Base-by-base conservation (phyloP, 371 early-diverging fungal species). In the Lichtheimia corymbifera region DNA sequence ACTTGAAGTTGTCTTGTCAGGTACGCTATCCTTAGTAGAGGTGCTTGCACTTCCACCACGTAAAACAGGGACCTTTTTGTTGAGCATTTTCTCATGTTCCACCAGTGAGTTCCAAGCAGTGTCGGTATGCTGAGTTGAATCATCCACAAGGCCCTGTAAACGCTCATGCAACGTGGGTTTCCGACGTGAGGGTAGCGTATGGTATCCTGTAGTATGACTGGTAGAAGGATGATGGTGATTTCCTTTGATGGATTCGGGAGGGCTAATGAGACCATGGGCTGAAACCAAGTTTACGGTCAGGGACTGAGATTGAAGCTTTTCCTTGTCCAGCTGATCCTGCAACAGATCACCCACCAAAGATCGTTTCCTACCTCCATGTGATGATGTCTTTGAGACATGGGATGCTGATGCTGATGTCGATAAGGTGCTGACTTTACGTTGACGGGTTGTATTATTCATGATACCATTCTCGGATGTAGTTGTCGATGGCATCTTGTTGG, bases 261-360 rank as follows among this genome's bases (percentile, higher is more conserved):
- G 42, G 50, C 59, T 64, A 42, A 58, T 58, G 18, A 64, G 44
- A 11, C 64, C 55, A 52, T 63, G 63, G 7, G 63, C 65, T 25
- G 70, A 70, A 12, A 70, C 58, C 25, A 65, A 50, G 24, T 70
- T 65, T 30, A 59, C 65, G 30, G 55, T 28, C 13, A 64, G 53
- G 35, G 62, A 41, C 4, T 55, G 63, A 15, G 70, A 54, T 42
- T 65, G 62, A 49, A 58, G 56, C 17, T 59, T 59, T 50, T 68
- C 65, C 49, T 62, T 62, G 35, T 57, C 63, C 58, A 64, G 50
- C 45, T 70, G 70, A 42, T 70, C 70, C 24, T 65, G 70, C 18
- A 65, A 25, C 1, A 70, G 14, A 24, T 62, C 59, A 50, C 51
- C 51, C 41, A 41, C 59, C 35, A 59, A 28, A 24, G 59, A 59